These are phyloP conservation scores for Nicotiana knightiana DNA, from an alignment of 257 asterid species.

Conservation along the genomic window DNA sequence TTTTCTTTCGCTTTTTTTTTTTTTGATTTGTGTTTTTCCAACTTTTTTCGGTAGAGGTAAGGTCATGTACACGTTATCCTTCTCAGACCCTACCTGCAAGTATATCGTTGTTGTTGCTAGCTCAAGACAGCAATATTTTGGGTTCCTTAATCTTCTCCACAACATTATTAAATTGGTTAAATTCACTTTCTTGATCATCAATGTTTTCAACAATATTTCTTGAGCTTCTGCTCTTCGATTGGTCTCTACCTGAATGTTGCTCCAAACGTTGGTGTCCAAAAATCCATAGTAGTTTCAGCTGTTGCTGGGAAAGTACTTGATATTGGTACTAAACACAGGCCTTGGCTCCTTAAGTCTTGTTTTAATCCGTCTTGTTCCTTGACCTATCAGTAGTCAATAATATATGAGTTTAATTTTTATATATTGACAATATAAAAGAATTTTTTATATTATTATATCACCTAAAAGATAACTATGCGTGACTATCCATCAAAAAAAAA, in stretches of 20 bases:
- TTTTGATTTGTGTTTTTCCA: slow-evolving; percentile 6
- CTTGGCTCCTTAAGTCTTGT: slow-evolving; percentile 54
- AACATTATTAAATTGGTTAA: background rate
- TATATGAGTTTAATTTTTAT: background rate
- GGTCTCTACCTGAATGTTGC: slow-evolving; percentile 42
- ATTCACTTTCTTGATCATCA: background rate
- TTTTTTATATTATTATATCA: too few relatives aligned
- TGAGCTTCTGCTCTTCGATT: background rate
- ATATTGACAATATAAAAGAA: background rate
- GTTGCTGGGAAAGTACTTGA: slow-evolving; percentile 71
- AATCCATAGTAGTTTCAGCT: slow-evolving; percentile 51
- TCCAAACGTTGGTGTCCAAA: slow-evolving; percentile 68
- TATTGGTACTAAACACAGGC: slow-evolving; percentile 75
- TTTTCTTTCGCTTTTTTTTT: slow-evolving; percentile 9
- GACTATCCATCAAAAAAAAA: too few relatives aligned
- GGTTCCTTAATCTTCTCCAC: background rate
- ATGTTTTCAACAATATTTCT: background rate
- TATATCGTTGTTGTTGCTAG: background rate
- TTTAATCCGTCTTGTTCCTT: slow-evolving; percentile 33
- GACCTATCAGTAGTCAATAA: background rate
- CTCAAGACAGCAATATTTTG: background rate
- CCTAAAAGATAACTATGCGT: too few relatives aligned
- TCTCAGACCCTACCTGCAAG: too few relatives aligned
- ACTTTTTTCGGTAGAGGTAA: too few relatives aligned
- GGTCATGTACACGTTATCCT: too few relatives aligned